Percentiles rank a stretch among this genome's conserved stretches.
phyloP scores from a whole-genome alignment of 257 asterid species.

The Phtheirospermum japonicum region DNA sequence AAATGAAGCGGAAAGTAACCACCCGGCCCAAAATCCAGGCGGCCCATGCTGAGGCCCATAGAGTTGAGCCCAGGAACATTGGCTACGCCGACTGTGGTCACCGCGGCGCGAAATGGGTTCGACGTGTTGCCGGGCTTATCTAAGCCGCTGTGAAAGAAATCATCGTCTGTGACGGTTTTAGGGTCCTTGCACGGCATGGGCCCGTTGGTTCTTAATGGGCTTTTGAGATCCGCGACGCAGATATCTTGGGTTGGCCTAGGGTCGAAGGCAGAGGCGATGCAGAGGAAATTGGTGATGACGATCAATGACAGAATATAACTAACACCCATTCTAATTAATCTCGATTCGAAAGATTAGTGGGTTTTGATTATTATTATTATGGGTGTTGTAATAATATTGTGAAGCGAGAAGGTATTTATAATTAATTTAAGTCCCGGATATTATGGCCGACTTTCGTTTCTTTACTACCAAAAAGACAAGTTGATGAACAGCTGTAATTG shows the following conservation, averaged over 20 bases:
- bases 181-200: slow-evolving; percentile 10
- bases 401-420: too few species aligned
- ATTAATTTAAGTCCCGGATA: too few species aligned
- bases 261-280: not conserved
- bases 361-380: too few species aligned
- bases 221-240: not conserved
- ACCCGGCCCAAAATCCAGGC: not conserved
- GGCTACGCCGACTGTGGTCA: not conserved
- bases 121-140: not conserved
- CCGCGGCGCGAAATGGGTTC: not conserved
- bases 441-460: too few species aligned
- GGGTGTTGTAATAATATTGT: too few species aligned
- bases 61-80: not conserved
- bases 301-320: not conserved
- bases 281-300: not conserved
- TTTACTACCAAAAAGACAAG: too few species aligned
- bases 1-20: not conserved
- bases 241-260: not conserved
- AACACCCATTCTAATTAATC: too few species aligned
- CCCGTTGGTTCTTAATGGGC: not conserved
- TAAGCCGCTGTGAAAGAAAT: not conserved
- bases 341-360: too few species aligned
- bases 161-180: not conserved
- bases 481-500: too few species aligned
- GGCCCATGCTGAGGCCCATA: not conserved